Evolutionary conservation across 768 basidiomycete species (phyloP).

Genomic region (Podaxis rugospora): DNA sequence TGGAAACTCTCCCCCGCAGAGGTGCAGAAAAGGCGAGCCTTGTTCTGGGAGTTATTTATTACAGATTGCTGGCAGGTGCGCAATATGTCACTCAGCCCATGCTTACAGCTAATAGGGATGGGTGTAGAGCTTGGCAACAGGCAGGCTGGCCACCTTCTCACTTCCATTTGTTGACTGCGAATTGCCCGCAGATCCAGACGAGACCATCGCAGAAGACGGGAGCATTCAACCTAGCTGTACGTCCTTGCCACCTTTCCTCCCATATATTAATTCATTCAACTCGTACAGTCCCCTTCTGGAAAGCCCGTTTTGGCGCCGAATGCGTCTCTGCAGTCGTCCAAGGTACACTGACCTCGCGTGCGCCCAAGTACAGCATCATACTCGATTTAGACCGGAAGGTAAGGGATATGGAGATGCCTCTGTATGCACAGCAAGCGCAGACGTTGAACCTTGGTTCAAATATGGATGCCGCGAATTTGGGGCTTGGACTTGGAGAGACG

Average conservation of each 20-base stretch:
- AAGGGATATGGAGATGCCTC: slow-evolving; percentile 64
- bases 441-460: neutral
- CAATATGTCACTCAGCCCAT: neutral
- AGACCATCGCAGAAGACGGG: slow-evolving; percentile 57
- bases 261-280: neutral
- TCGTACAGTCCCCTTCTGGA: slow-evolving; percentile 61
- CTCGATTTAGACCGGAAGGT: slow-evolving; percentile 64
- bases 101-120: neutral
- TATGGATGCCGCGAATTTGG: slow-evolving; percentile 30
- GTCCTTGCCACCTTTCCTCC: slow-evolving; percentile 15
- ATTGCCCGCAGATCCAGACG: neutral
- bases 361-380: slow-evolving; percentile 57
- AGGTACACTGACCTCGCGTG: slow-evolving; percentile 60
- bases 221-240: slow-evolving; percentile 54
- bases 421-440: slow-evolving; percentile 46
- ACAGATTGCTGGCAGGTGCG: slow-evolving; percentile 51
- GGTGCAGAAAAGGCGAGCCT: slow-evolving; percentile 64
- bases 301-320: slow-evolving; percentile 62
- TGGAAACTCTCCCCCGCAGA: slow-evolving; percentile 59
- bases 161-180: slow-evolving; percentile 73
- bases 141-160: slow-evolving; percentile 64
- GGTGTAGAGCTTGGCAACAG: slow-evolving; percentile 63
- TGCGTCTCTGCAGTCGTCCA: slow-evolving; percentile 67
- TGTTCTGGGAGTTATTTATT: slow-evolving; percentile 74
- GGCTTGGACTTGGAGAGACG: slow-evolving; percentile 49